These are phyloP conservation scores for Sphenostylis stenocarpa DNA, from an alignment of 306 rosid species.

Conservation along the genomic window DNA sequence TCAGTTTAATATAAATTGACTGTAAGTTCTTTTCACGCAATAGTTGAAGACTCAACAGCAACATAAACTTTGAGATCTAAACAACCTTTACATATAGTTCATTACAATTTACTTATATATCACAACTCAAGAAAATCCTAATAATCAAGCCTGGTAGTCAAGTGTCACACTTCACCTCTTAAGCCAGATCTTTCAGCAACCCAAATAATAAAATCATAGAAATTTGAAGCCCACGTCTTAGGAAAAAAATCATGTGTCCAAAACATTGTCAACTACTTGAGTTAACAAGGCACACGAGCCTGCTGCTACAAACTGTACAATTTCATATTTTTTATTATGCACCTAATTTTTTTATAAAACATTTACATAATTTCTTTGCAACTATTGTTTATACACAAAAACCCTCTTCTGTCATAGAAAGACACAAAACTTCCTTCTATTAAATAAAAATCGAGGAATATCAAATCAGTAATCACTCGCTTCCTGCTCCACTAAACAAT, in stretches of 20 bases:
- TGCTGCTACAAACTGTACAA: not conserved
- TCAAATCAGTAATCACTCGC: not conserved
- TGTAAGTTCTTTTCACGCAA: not conserved
- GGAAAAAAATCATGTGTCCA: not conserved
- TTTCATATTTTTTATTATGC: no score
- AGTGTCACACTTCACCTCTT: conserved; percentile 17
- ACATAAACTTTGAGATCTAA: conserved; percentile 4
- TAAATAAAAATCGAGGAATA: not conserved
- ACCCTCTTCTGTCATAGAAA: not conserved
- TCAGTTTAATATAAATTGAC: conserved; percentile 16
- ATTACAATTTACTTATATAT: not conserved
- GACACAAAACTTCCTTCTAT: not conserved
- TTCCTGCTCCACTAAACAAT: conserved; percentile 3
- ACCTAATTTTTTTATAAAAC: no score
- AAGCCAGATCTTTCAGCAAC: not conserved
- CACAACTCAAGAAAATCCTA: not conserved
- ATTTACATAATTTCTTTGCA: no score
- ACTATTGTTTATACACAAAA: no score
- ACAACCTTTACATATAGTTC: not conserved
- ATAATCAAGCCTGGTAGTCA: conserved; percentile 15
- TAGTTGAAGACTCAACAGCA: conserved; percentile 7
- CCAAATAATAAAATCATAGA: conserved; percentile 3
- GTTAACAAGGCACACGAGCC: conserved; percentile 15
- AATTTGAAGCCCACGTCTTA: not conserved
- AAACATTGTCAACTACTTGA: not conserved